Conservation (phyloP, 441 rosid species). For the Geranium incanum region DNA sequence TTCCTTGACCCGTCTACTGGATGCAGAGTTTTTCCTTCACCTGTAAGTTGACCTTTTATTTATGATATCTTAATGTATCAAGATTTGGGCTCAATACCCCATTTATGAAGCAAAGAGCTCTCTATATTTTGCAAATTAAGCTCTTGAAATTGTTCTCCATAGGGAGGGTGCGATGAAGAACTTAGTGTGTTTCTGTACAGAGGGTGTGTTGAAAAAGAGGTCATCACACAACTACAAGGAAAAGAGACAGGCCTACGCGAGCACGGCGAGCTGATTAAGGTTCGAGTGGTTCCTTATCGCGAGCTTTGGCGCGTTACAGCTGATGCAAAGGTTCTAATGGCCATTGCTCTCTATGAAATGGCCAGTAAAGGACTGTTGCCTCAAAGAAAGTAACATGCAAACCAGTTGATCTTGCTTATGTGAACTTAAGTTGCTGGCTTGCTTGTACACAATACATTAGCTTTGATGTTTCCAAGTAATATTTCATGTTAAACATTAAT, state of each 20-base stretch:
- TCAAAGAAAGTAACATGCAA: neutral
- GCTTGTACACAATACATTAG: too few species aligned
- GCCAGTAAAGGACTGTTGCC: constrained; percentile 51
- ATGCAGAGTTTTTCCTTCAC: constrained; percentile 63
- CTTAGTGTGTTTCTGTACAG: constrained; percentile 46
- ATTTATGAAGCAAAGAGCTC: too few species aligned
- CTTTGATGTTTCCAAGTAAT: too few species aligned
- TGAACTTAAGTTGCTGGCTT: too few species aligned
- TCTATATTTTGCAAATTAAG: neutral
- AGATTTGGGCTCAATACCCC: neutral
- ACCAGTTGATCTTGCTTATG: neutral
- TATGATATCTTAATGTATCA: neutral
- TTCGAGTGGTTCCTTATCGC: constrained; percentile 46
- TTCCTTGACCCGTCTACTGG: constrained; percentile 70
- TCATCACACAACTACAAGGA: constrained; percentile 57
- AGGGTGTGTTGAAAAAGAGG: constrained; percentile 45
- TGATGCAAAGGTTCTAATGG: constrained; percentile 63
- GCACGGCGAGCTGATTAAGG: constrained; percentile 76
- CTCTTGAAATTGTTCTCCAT: neutral
- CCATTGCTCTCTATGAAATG: constrained; percentile 73
- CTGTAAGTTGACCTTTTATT: constrained; percentile 37
- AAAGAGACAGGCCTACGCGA: constrained; percentile 65
- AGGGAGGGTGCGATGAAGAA: constrained; percentile 96
- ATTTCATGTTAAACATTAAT: too few species aligned
- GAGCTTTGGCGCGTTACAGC: constrained; percentile 70